Conservation (phyloP, 108 stramenopile species). For the Poteriospumella lacustris region DNA sequence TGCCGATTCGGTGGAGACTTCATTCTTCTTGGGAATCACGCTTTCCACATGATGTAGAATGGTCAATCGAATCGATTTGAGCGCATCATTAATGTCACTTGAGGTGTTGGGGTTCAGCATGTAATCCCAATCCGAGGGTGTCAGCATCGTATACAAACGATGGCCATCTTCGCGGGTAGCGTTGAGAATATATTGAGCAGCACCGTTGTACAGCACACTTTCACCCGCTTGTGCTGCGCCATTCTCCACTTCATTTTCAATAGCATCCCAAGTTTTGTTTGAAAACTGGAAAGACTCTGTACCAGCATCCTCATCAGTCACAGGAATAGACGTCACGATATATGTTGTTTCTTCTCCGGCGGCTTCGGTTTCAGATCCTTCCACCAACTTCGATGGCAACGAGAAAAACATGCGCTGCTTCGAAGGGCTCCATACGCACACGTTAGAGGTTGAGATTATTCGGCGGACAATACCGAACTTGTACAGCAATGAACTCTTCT, state of each 20-base stretch:
- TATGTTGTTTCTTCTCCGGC: not conserved
- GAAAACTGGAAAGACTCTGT: not conserved
- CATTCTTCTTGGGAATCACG: no score
- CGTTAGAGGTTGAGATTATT: not conserved
- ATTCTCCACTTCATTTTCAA: conserved; percentile 5
- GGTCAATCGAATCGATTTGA: not conserved
- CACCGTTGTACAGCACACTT: not conserved
- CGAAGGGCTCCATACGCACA: not conserved
- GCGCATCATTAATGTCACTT: not conserved
- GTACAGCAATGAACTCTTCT: not conserved
- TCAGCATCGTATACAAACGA: not conserved
- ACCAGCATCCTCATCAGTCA: not conserved
- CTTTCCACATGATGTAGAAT: no score
- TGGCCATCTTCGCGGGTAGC: not conserved
- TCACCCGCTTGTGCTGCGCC: not conserved
- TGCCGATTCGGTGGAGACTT: not conserved
- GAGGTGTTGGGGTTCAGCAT: not conserved
- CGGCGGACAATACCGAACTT: conserved; percentile 12
- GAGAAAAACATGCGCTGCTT: not conserved
- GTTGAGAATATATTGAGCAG: not conserved
- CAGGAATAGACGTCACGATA: not conserved
- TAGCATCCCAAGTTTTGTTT: not conserved
- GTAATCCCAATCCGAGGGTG: not conserved
- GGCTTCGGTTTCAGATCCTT: not conserved
- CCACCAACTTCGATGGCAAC: not conserved